Conservation (phyloP, 345 rosid genomes). For the Euphorbia pulcherrima region DNA sequence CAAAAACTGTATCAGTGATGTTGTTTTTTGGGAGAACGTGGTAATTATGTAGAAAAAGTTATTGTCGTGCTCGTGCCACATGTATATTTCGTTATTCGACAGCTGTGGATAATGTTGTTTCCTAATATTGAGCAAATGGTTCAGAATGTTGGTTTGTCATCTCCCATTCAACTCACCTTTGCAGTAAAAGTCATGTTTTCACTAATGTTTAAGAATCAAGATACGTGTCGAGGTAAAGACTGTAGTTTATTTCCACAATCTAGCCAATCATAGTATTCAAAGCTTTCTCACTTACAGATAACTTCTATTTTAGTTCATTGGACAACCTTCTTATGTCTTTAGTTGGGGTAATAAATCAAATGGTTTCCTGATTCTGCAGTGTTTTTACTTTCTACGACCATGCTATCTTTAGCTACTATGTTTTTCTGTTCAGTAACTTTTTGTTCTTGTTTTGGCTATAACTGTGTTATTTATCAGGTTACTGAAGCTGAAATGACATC, state of each 20-base stretch:
- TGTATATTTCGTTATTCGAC: neutral
- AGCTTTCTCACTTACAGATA: conserved; percentile 2
- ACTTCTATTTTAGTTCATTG: neutral
- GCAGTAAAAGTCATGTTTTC: neutral
- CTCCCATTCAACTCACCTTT: neutral
- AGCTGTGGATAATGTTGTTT: neutral
- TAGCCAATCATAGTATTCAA: neutral
- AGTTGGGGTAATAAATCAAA: neutral
- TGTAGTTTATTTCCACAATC: neutral
- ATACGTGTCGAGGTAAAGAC: neutral
- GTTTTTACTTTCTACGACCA: neutral
- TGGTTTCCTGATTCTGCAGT: conserved; percentile 7
- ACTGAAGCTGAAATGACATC: conserved; percentile 60
- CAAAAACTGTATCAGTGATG: neutral
- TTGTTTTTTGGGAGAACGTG: neutral
- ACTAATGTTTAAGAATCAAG: neutral
- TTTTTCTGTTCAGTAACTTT: neutral
- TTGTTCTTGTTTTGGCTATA: neutral
- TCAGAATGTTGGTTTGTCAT: neutral
- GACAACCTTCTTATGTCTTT: conserved; percentile 2
- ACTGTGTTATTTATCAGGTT: conserved; percentile 36
- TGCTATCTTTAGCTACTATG: neutral
- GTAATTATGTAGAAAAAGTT: neutral
- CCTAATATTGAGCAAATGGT: neutral
- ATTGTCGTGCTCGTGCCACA: neutral